Percentiles rank a stretch among this genome's conserved stretches.
Evolutionary conservation across 345 rosid species (phyloP).

Genomic region (Raphanus raphanistrum): DNA sequence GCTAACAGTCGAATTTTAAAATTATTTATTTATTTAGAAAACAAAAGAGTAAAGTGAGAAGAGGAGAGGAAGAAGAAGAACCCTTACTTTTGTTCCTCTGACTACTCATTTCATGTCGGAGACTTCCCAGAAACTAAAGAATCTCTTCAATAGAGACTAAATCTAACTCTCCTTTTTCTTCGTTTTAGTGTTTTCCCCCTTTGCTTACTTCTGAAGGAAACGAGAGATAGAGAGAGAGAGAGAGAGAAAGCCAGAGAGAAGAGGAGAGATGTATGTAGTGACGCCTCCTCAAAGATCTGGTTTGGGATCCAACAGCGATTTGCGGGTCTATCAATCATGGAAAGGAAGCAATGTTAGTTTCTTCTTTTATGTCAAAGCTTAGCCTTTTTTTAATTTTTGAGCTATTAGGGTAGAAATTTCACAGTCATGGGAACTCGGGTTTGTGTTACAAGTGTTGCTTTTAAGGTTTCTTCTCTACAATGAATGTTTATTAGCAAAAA

Average conservation of each 20-base stretch:
- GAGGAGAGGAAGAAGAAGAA: constrained; percentile 19
- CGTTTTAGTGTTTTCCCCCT: constrained; percentile 20
- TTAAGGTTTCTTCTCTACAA: not conserved
- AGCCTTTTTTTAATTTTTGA: not conserved
- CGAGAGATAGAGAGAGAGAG: constrained; percentile 9
- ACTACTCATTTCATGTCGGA: constrained; percentile 29
- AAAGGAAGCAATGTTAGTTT: constrained; percentile 87
- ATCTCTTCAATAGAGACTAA: constrained; percentile 9
- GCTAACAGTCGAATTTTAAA: constrained; percentile 24
- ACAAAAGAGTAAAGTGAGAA: constrained; percentile 19
- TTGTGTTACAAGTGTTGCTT: not conserved
- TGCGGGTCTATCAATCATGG: constrained; percentile 79
- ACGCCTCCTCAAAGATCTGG: constrained; percentile 85
- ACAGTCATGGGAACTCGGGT: constrained; percentile 3
- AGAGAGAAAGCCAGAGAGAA: constrained; percentile 21
- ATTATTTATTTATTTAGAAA: not conserved
- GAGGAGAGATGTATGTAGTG: constrained; percentile 70
- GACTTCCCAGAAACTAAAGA: constrained; percentile 23
- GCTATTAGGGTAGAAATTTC: not conserved
- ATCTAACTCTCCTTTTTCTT: constrained; percentile 9
- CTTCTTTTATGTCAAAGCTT: not conserved
- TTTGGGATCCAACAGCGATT: constrained; percentile 55
- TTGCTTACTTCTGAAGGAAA: constrained; percentile 31
- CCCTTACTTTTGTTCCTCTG: not conserved
- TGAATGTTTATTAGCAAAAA: not conserved